Conservation (phyloP, 2,329 filamentous ascomycete genomes). For the Colletotrichum sp. region DNA sequence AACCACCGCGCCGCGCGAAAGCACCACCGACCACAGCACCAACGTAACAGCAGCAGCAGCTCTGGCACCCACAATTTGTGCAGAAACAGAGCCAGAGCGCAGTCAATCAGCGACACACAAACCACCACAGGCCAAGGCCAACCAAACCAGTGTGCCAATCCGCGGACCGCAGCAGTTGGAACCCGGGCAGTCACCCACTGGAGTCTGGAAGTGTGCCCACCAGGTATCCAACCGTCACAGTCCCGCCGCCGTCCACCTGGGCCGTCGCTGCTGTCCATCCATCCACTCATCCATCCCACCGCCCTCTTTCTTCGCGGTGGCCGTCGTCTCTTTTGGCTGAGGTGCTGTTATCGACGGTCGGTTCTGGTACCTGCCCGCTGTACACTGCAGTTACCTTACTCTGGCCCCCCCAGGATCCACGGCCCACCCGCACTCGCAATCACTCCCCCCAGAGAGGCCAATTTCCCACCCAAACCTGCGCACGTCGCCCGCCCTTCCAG, state of each 20-base stretch:
- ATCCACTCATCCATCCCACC: not conserved
- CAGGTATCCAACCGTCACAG: not conserved
- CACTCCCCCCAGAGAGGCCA: conserved; percentile 15
- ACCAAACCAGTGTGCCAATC: not conserved
- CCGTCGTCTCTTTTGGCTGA: not conserved
- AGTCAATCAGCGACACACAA: not conserved
- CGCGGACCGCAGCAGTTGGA: not conserved
- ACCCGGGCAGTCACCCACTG: not conserved
- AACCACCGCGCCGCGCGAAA: not conserved
- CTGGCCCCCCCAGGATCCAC: conserved; percentile 3
- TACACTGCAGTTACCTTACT: not conserved
- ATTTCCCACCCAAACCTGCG: conserved; percentile 18
- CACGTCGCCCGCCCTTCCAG: conserved; percentile 16
- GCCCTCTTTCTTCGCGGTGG: not conserved
- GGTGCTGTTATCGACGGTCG: not conserved
- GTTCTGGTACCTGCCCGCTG: not conserved
- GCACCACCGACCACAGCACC: not conserved
- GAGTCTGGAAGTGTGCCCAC: not conserved
- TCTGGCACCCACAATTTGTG: not conserved
- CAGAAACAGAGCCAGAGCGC: not conserved
- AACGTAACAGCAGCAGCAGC: not conserved
- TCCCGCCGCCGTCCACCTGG: not conserved
- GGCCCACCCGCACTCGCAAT: conserved; percentile 20
- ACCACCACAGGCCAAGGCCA: not conserved
- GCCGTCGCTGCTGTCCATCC: not conserved